Evolutionary conservation across 805 yeast genomes (phyloP), one percentile per base, ranked within the genome.

Genomic region (Ascoidea rubescens): DNA sequence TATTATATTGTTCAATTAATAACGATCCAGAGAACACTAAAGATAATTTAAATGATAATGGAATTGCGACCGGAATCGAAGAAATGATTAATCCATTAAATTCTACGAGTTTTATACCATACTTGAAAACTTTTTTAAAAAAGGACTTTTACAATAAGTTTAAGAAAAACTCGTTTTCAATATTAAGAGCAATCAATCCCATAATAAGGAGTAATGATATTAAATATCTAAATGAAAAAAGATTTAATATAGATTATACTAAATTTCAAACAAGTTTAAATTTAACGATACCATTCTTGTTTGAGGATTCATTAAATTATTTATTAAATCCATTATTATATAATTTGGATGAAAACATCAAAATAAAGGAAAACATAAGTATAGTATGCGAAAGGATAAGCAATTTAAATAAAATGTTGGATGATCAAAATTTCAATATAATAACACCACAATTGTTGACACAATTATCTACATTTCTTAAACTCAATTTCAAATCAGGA

Each of bases 301-400:
- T 81, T 4, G 53, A 58, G 0, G 77, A 82, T 0, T 58, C 80
- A 7, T 68, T 71, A 4, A 60, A 61, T n/a, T 52, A 78, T 1
- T 63, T 80, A 55, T 76, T 68, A 53, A 68, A 66, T 55, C 67
- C 70, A 17, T 67, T 72, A n/a, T 75, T 57, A 60, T 54, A 47
- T 45, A 64, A 57, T 48, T 51, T 63, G 46, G 52, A 60, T 21
- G 52, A 58, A 46, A 50, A 52, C 48, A 43, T 48, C 12, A 30
- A 28, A 31, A n/a, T 49, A 47, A 16, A 45, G 47, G 28, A 21
- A 21, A 21, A 21, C 28, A 21, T 21, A 21, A 21, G 28, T 21
- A 3, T 21, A 21, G 28, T 21, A 21, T 21, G 28, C 28, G 28
- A 21, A 3, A 21, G 28, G 28, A 48, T 45, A 49, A 14, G 53